Conservation (phyloP, 345 rosid species). For the thale cress (Arabidopsis thaliana) region DNA sequence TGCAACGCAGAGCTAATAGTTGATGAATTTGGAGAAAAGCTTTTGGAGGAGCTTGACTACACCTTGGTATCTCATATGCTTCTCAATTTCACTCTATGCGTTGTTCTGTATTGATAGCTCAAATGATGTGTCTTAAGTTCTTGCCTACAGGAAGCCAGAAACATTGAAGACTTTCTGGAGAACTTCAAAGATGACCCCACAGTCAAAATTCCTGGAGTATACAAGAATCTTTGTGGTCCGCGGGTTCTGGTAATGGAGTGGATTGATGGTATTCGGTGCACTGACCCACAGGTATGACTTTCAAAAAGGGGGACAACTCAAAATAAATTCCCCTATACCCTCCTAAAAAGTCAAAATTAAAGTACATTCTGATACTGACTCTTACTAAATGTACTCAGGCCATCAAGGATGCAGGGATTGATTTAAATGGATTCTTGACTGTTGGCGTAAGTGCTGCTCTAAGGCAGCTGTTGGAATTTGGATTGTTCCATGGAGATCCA, state of each 20-base stretch:
- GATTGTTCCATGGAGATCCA: conserved; percentile 97
- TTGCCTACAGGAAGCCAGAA: conserved; percentile 81
- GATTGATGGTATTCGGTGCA: conserved; percentile 99
- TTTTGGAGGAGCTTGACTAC: conserved; percentile 98
- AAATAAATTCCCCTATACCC: conserved; percentile 24
- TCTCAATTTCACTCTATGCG: conserved; percentile 28
- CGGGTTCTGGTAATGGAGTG: conserved; percentile 98
- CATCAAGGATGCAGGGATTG: conserved; percentile 86
- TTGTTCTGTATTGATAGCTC: conserved; percentile 12
- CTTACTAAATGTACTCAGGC: conserved; percentile 60
- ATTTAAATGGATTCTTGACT: conserved; percentile 84
- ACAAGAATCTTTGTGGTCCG: conserved; percentile 82
- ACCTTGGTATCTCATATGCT: conserved; percentile 67
- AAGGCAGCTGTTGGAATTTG: conserved; percentile 89
- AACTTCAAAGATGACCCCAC: conserved; percentile 94
- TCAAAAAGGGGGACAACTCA: conserved; percentile 20
- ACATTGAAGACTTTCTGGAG: conserved; percentile 92
- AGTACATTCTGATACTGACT: conserved; percentile 26
- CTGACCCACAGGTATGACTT: conserved; percentile 82
- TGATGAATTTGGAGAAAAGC: conserved; percentile 97
- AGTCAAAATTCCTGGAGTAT: conserved; percentile 92
- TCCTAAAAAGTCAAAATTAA: conserved; percentile 23
- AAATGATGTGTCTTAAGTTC: conserved; percentile 3
- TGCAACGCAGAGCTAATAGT: conserved; percentile 97
- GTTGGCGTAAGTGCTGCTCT: conserved; percentile 99